Base-by-base conservation (phyloP, 306 rosid genomes). In the Cercis canadensis region DNA sequence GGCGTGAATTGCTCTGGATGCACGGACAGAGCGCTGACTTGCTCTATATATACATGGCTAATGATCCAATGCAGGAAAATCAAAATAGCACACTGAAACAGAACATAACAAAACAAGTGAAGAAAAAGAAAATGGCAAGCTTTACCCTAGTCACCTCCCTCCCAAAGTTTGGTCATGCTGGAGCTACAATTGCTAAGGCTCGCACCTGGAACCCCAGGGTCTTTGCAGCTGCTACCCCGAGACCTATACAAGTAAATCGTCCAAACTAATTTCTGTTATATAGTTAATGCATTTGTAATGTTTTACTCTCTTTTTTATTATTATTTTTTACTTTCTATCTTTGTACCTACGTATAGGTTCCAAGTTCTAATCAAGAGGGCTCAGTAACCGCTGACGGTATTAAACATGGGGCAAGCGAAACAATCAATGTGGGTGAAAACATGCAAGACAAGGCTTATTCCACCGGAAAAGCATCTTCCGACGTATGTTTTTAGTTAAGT, bases 161-260 rank as follows among this genome's bases (percentile, higher is more conserved):
- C 83, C 77, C 81, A 58, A 84, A 81, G 78, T 70, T 79, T 69
- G 80, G 85, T 49, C 78, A 70, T 62, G 78, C 65, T 41, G 88
- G 87, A 21, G 82, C 79, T 54, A 7, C 78, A 14, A 75, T 83
- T 70, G 84, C 82, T 3, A 82, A 74, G 49, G 79, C 79, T 55
- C 67, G 62, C 75, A 55, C 75, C 13, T 67, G 80, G 80, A 82
- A 87, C 15, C 73, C 81, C 4, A 59, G 69, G 24, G 41, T 70
- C 9, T 75, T 86, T 34, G 79, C 82, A 33, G 86, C 87, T 5
- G 64, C 84, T 10, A 57, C 83, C 49, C 80, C 78, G 2, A 84
- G 95, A 79, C 70, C 41, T 7, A 65, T 86, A 63, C 92, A 88
- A 40, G 94, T 89, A 79, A 60, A 13, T 71, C 1, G n/a, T n/a